A percentile compares a stretch with the other conserved stretches of the same genome.
These are phyloP conservation scores for Tolypocladium guangdongense DNA, from an alignment of 2,329 filamentous ascomycete genomes.

Conservation along the genomic window DNA sequence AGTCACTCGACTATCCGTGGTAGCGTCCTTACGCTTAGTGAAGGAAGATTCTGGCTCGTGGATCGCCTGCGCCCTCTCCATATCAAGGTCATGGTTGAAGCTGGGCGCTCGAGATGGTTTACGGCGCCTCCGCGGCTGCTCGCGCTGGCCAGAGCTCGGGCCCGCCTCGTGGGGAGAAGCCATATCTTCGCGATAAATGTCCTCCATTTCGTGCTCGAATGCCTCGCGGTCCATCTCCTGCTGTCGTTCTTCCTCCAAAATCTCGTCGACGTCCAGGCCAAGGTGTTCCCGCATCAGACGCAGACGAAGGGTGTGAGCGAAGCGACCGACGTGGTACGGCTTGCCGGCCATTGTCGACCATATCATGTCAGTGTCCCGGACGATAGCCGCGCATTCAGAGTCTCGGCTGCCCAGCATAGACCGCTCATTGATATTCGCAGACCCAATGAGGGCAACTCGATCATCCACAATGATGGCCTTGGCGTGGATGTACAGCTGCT, in stretches of 20 bases:
- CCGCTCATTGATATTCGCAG: conserved; percentile 96
- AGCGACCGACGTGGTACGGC: conserved; percentile 82
- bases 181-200: conserved; percentile 43
- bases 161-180: neutral
- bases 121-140: conserved; percentile 31
- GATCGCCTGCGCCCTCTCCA: conserved; percentile 38
- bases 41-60: conserved; percentile 1
- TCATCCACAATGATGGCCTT: conserved; percentile 97
- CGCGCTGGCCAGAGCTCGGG: neutral
- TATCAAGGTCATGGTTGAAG: conserved; percentile 57
- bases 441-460: conserved; percentile 84
- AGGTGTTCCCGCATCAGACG: conserved; percentile 94
- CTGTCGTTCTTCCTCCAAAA: conserved; percentile 67
- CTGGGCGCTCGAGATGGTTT: conserved; percentile 29
- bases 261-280: conserved; percentile 87
- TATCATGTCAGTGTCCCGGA: conserved; percentile 88
- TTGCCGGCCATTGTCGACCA: conserved; percentile 84
- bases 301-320: conserved; percentile 85
- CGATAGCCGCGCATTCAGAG: conserved; percentile 81
- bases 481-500: conserved; percentile 96
- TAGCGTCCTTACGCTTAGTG: neutral
- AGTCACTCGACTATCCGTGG: neutral
- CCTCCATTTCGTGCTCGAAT: conserved; percentile 49
- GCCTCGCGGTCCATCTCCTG: conserved; percentile 51
- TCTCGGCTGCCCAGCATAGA: conserved; percentile 89